Percentiles rank a stretch among this genome's conserved stretches.
Evolutionary conservation across 371 early-diverging fungal species (phyloP).

Genomic region (Coemansia linderi): DNA sequence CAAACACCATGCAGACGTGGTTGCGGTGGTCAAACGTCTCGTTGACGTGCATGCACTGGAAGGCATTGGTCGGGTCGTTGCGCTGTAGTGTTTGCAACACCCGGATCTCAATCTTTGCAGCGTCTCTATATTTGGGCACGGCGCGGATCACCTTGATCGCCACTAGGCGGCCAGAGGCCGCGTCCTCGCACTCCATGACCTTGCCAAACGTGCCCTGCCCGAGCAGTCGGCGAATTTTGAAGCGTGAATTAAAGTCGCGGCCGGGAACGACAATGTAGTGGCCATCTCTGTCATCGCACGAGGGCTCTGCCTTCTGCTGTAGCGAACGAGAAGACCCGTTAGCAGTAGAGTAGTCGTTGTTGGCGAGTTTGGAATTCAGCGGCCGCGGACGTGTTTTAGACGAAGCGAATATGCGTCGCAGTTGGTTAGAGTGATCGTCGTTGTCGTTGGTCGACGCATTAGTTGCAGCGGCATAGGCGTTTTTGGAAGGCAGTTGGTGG

Average conservation of each 20-base stretch:
- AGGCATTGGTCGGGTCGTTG: constrained; percentile 76
- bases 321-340: constrained; percentile 3
- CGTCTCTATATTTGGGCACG: constrained; percentile 92
- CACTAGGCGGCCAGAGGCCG: constrained; percentile 59
- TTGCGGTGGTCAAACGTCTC: constrained; percentile 82
- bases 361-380: constrained; percentile 27
- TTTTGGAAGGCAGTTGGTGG: constrained; percentile 12
- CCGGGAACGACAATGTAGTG: constrained; percentile 81
- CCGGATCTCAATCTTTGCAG: constrained; percentile 84
- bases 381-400: constrained; percentile 38
- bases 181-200: constrained; percentile 87
- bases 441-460: constrained; percentile 4
- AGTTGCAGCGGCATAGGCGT: constrained; percentile 6
- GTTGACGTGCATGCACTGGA: constrained; percentile 75
- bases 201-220: constrained; percentile 98
- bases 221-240: constrained; percentile 73
- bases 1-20: constrained; percentile 98
- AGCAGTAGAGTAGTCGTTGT: neutral
- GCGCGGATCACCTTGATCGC: constrained; percentile 92
- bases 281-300: constrained; percentile 89
- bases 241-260: constrained; percentile 62
- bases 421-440: constrained; percentile 35
- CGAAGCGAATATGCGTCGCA: constrained; percentile 36
- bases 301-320: constrained; percentile 54
- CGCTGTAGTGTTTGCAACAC: constrained; percentile 78